These are phyloP conservation scores for Aurinia saxatilis DNA, from an alignment of 345 rosid species.

Conservation along the genomic window DNA sequence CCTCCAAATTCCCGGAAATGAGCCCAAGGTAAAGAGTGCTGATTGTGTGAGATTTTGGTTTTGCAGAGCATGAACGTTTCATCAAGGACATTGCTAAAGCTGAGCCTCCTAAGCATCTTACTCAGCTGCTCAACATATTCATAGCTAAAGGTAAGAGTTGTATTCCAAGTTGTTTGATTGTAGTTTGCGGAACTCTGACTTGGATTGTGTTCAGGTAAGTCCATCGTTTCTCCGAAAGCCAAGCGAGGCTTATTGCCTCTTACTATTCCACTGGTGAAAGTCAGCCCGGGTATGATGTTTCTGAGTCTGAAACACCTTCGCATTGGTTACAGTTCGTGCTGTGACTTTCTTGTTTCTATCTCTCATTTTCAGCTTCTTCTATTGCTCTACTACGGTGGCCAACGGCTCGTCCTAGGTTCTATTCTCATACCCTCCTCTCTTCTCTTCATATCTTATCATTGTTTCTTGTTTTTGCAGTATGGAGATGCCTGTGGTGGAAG, in stretches of 20 bases:
- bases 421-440: neutral
- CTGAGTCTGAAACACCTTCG: neutral
- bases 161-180: neutral
- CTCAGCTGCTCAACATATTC: slow-evolving; percentile 45
- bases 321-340: neutral
- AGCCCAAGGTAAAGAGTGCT: neutral
- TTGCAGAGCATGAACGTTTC: slow-evolving; percentile 53
- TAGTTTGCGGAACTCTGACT: neutral
- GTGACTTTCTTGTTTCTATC: neutral
- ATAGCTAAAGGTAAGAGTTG: slow-evolving; percentile 66
- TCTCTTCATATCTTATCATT: neutral
- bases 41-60: neutral
- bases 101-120: slow-evolving; percentile 61
- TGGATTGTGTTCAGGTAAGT: slow-evolving; percentile 43
- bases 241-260: slow-evolving; percentile 69
- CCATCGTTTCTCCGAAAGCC: slow-evolving; percentile 67
- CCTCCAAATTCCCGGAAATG: neutral
- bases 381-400: slow-evolving; percentile 87
- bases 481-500: slow-evolving; percentile 93
- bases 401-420: slow-evolving; percentile 67
- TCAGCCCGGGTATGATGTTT: slow-evolving; percentile 42
- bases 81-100: slow-evolving; percentile 53
- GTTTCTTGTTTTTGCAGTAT: slow-evolving; percentile 37
- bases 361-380: slow-evolving; percentile 39
- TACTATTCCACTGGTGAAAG: slow-evolving; percentile 54